Evolutionary conservation across 192 early-diverging fungal genomes (phyloP), one percentile per base, ranked within the genome.

Genomic region (Backusella parvicylindrica): DNA sequence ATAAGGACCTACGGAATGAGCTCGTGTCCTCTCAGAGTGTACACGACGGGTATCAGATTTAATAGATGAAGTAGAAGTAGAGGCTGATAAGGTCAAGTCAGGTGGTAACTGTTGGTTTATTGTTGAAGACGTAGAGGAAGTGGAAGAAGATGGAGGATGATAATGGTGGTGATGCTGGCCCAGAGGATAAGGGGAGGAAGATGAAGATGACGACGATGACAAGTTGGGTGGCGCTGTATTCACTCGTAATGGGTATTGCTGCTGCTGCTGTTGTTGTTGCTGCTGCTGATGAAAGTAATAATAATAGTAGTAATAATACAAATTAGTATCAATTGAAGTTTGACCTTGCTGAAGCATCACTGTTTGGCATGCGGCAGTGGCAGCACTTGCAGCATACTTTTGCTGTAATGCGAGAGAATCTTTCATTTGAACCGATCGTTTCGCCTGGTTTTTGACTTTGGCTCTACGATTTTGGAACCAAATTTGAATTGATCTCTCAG

Each of bases 381-480:
- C 77, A 26, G 65, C 49, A 26, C 65, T 72, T 26, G 71, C 77
- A 33, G 68, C 66, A 36, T 78, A 64, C 31, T 78, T 71, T 38
- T 80, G 50, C 1, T 77, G 71, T 21, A 73, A 47, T 50, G 76
- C 11, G 18, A 67, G 64, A 7, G 79, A 73, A 31, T 70, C 68
- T 47, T 70, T 41, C 26, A 70, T 43, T 47, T 70, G 68, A 13
- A 28, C 37, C 11, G 37, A 40, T 23, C 79, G 64, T 64, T 81
- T 81, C 9, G 75, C 79, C 69, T 86, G 86, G 64, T 87, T 86
- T 82, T 94, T 94, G 21, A 92, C 84, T 71, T 95, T 95, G 11
- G 92, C 92, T 12, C 93, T 79, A 53, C 91, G 80, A 83, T 95
- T 95, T 76, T 95, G 93, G 77, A 95, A 95, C 93, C 93, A 95